Evolutionary conservation across 23 red algal genomes (phyloP), one percentile per base, ranked within the genome.

Genomic region (Gracilaria vermiculophylla): DNA sequence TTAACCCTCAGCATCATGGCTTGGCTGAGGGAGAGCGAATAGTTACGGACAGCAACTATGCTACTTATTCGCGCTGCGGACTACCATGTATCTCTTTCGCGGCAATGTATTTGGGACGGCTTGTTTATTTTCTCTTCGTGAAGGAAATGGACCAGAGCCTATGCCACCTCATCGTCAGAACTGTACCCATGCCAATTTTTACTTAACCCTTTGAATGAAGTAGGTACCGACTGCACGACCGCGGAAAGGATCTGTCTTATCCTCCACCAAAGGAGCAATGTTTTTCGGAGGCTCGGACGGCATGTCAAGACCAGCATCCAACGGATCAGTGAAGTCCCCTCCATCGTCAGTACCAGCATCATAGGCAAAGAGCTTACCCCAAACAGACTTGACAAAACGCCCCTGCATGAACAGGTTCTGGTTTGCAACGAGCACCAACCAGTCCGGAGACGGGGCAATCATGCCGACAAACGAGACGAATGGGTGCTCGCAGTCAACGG

Each of bases 371-470:
- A 83, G 79, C 39, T 53, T 51, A 33, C 79, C 79, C 21, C 21
- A 61, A 10, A 24, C 57, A 10, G 41, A 49, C 15, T 2, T 19
- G 2, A 69, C 35, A 52, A 83, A 83, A 15, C 35, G 19, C 15
- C 54, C 60, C 0, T 53, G 28, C 5, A 21, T 23, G 54, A 43
- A 83, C 79, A 83, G 19, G 53, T 87, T 87, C 10, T 8, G 50
- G 57, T 83, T 83, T 41, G 34, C 56, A 7, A 83, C 36, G 9
- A 71, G 65, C 36, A 87, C 82, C 41, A 87, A 51, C 82, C 82
- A 87, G 41, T 87, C 82, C 21, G 82, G 82, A 35, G 64, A 61
- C 21, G 82, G 82, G 4, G 82, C 82, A 51, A 87, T 60, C 82
- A 87, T 87, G 7, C 65, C 82, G 16, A 87, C 34, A 29, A 76